A percentile compares a stretch with the other conserved stretches of the same genome.
phyloP scores from a whole-genome alignment of 257 asterid genomes.

The Forsythia viridissima region DNA sequence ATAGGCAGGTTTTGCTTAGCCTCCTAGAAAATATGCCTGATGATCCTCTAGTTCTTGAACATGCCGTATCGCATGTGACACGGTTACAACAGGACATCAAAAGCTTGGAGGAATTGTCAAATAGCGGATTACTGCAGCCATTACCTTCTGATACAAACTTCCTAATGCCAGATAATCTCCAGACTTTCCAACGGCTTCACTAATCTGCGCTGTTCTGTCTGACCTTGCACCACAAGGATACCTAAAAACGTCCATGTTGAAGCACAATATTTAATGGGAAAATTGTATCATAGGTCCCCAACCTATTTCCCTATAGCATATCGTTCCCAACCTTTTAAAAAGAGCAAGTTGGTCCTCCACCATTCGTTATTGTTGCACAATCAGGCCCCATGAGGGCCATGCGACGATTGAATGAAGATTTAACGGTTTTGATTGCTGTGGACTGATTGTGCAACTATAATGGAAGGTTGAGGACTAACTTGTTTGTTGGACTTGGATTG shows the following conservation, averaged over 20 bases:
- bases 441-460: not conserved
- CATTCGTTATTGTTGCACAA: not conserved
- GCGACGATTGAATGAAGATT: not conserved
- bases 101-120: conserved; percentile 44
- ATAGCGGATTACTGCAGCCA: conserved; percentile 45
- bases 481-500: not conserved
- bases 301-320: not conserved
- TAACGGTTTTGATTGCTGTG: not conserved
- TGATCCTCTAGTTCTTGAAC: conserved; percentile 51
- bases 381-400: not conserved
- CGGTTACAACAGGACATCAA: conserved; percentile 43
- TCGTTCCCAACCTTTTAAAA: no score
- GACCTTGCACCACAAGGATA: conserved; percentile 6
- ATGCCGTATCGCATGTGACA: conserved; percentile 36
- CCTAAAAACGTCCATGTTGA: not conserved
- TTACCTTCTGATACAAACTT: conserved; percentile 29
- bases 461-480: not conserved
- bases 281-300: not conserved
- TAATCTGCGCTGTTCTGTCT: conserved; percentile 13
- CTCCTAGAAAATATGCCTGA: conserved; percentile 44
- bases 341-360: not conserved
- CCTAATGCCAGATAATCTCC: conserved; percentile 22
- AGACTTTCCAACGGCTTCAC: conserved; percentile 21
- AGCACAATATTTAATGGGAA: not conserved
- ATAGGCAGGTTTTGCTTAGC: conserved; percentile 40